Evolutionary conservation across 2,329 filamentous ascomycete species (phyloP), one percentile per base, ranked within the genome.

Genomic region (Penicillium verrucosum): DNA sequence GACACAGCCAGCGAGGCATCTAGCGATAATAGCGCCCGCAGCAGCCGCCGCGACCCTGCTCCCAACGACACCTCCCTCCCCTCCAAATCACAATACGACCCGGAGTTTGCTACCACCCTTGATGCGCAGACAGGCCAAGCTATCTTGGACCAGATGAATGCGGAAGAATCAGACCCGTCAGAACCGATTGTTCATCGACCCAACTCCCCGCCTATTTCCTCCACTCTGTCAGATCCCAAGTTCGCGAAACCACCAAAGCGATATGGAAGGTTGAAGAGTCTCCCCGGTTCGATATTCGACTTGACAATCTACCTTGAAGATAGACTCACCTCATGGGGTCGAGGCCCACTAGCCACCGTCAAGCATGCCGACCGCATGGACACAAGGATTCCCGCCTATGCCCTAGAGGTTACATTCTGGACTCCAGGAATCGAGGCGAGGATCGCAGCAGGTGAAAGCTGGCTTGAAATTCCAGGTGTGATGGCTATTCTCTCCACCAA

Each of bases 401-500:
- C 90, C 0, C 85, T 96, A 64, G 88, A 89, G 66, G 78, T 97
- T 37, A 80, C 90, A 34, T 84, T 94, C 30, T 91, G 88, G 81
- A 86, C 84, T 54, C 82, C 86, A 0, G 84, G 83, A 11, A 87
- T 87, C 56, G 87, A 90, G 56, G 79, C 82, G 8, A 78, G 78
- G 47, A 80, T 79, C 46, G 80, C 83, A 23, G 78, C 78, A 36
- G 82, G 82, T 50, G 84, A 82, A 68, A 80, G 82, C 55, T 86
- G 80, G 77, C 80, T 77, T 10, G 74, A 73, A 16, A 65, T 84
- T 1, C 73, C 80, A 2, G 81, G 84, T 12, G 78, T 87, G 2
- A 87, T 87, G 65, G 81, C 84, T 4, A 88, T 92, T 59, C 86
- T 97, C 49, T 88, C 88, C 1, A 95, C 91, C 4, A 91, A 92